Evolutionary conservation across 2,329 filamentous ascomycete species (phyloP).

Genomic region (Gremmenia infestans): DNA sequence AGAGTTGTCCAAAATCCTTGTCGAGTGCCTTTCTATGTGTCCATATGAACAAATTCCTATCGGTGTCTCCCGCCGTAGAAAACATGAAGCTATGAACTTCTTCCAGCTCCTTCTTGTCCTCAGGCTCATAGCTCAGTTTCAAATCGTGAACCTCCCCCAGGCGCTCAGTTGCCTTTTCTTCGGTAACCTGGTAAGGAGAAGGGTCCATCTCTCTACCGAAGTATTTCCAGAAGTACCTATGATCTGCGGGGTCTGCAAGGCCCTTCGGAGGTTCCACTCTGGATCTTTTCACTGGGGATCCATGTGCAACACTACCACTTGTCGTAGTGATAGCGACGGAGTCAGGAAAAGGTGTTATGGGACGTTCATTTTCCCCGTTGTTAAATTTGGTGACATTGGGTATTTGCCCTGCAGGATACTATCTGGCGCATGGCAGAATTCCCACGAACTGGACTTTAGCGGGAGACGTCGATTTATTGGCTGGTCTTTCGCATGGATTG

Average conservation of each 20-base stretch:
- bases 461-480: too few species aligned
- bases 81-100: background rate
- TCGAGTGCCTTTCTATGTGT: background rate
- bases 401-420: background rate
- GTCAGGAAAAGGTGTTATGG: background rate
- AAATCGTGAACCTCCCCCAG: background rate
- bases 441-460: too few species aligned
- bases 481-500: too few species aligned
- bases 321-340: background rate
- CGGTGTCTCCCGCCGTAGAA: background rate
- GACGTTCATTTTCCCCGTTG: background rate
- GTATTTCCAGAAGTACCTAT: background rate
- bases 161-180: background rate
- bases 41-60: background rate
- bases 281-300: background rate
- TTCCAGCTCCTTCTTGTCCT: background rate
- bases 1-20: background rate
- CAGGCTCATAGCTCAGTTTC: background rate
- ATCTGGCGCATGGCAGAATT: too few species aligned
- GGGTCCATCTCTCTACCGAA: background rate
- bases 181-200: background rate
- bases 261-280: background rate
- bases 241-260: background rate
- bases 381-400: background rate
- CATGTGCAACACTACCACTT: background rate